phyloP scores from a whole-genome alignment of 192 early-diverging fungal genomes.

The Backusella sp. region DNA sequence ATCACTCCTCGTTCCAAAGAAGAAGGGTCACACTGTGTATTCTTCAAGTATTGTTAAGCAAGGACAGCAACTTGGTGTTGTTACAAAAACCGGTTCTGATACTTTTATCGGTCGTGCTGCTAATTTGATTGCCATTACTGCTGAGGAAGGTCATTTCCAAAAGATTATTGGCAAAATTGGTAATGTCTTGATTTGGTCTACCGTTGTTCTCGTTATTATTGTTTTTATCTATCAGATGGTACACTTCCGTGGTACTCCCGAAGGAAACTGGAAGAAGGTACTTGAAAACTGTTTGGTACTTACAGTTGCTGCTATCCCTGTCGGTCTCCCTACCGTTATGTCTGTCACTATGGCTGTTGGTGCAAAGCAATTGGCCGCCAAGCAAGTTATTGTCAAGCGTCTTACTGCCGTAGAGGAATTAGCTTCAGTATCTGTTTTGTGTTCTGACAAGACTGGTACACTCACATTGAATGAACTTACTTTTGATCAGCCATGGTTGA shows the following conservation, averaged over 20 bases:
- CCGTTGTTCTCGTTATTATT: constrained; percentile 71
- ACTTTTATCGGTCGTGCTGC: constrained; percentile 96
- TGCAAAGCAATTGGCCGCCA: constrained; percentile 84
- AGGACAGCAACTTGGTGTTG: constrained; percentile 89
- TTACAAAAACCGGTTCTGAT: constrained; percentile 88
- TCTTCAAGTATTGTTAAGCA: constrained; percentile 95
- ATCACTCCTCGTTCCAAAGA: constrained; percentile 86
- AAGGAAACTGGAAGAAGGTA: constrained; percentile 59
- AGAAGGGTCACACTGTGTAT: constrained; percentile 80
- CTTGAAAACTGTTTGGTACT: constrained; percentile 79
- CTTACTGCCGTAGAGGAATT: constrained; percentile 94
- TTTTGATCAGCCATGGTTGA: constrained; percentile 88
- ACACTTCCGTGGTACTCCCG: constrained; percentile 49
- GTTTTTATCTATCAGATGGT: constrained; percentile 75
- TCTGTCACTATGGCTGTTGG: constrained; percentile 98
- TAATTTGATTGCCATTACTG: constrained; percentile 88
- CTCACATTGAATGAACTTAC: constrained; percentile 91
- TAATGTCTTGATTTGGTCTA: constrained; percentile 89
- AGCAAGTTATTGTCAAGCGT: constrained; percentile 95
- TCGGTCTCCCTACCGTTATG: constrained; percentile 94
- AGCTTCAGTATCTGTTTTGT: constrained; percentile 86
- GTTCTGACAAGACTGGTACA: constrained; percentile 91
- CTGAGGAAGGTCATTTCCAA: constrained; percentile 96
- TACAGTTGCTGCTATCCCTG: constrained; percentile 90
- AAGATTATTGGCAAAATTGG: constrained; percentile 93